phyloP scores from a whole-genome alignment of 2,329 filamentous ascomycete species.

The Aspergillus sp. region DNA sequence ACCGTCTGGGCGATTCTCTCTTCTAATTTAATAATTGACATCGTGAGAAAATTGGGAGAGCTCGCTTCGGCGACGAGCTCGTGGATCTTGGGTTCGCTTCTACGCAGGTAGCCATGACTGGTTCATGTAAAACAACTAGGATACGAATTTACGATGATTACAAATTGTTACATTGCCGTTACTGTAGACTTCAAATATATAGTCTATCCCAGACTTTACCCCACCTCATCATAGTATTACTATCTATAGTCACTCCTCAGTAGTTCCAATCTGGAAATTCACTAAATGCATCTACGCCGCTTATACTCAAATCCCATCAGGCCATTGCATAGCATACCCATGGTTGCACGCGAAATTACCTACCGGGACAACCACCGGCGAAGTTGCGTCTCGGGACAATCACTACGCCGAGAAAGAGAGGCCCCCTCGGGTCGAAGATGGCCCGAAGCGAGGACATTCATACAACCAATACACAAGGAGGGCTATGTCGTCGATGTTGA shows the following conservation, averaged over 20 bases:
- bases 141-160: conserved; percentile 10
- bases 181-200: not conserved
- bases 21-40: conserved; percentile 40
- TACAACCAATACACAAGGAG: not conserved
- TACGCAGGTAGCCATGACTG: conserved; percentile 1
- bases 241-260: too few species aligned
- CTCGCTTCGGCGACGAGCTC: conserved; percentile 10
- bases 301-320: too few species aligned
- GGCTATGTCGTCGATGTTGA: not conserved
- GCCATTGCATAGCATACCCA: too few species aligned
- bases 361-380: not conserved
- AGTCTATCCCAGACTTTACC: too few species aligned
- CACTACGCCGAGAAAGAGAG: not conserved
- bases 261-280: too few species aligned
- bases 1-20: conserved; percentile 45
- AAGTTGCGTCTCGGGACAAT: not conserved
- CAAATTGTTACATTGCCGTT: not conserved
- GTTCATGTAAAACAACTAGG: conserved; percentile 10
- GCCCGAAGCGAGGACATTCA: not conserved
- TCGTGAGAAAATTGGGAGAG: conserved; percentile 12
- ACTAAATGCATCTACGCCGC: too few species aligned
- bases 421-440: not conserved
- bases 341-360: too few species aligned
- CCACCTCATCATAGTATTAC: too few species aligned
- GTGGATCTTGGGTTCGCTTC: not conserved